Conservation (phyloP, 2,329 filamentous ascomycete species). For the Cyphellophora attinorum region DNA sequence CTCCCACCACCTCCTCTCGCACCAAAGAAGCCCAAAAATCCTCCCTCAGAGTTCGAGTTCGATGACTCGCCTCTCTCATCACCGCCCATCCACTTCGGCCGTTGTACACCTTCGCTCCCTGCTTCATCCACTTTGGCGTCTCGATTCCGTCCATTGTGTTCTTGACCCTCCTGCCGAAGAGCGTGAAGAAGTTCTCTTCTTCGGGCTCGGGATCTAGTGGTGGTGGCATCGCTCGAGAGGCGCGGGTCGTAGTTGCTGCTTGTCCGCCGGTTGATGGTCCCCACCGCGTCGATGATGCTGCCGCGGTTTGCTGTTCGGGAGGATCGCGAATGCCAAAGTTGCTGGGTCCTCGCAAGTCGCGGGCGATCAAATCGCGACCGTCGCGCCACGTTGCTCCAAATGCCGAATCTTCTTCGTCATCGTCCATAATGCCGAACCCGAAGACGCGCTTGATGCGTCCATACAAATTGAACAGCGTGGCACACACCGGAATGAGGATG, state of each 20-base stretch:
- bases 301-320: conserved; percentile 2
- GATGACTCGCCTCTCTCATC: conserved; percentile 18
- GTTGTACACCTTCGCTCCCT: conserved; percentile 58
- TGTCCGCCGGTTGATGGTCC: conserved; percentile 22
- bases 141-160: conserved; percentile 85
- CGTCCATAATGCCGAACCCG: conserved; percentile 70
- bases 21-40: no score
- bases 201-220: conserved; percentile 51
- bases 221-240: conserved; percentile 17
- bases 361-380: conserved; percentile 79
- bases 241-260: conserved; percentile 2
- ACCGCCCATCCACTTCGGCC: conserved; percentile 71
- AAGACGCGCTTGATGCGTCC: conserved; percentile 66
- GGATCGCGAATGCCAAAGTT: conserved; percentile 31
- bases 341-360: conserved; percentile 58
- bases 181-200: conserved; percentile 74
- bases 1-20: no score
- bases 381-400: conserved; percentile 86
- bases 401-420: conserved; percentile 57
- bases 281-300: conserved; percentile 15
- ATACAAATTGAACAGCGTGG: conserved; percentile 83
- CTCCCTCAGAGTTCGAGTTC: no score
- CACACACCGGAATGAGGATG: conserved; percentile 73
- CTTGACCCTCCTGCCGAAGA: conserved; percentile 72
- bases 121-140: conserved; percentile 65